phyloP scores from a whole-genome alignment of 345 rosid genomes.

The Rhodamnia argentea region DNA sequence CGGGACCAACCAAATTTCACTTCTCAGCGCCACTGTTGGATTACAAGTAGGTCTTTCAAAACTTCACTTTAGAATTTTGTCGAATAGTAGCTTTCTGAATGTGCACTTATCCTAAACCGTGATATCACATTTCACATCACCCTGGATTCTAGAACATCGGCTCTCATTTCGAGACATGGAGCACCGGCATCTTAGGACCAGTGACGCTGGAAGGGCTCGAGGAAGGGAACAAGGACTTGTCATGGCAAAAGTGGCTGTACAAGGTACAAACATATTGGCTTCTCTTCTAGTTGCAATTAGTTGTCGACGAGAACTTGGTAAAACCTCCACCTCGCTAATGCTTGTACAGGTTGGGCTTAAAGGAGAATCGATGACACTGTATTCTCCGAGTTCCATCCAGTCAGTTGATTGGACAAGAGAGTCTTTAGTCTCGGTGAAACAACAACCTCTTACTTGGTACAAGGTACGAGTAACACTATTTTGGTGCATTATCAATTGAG shows the following conservation, averaged over 20 bases:
- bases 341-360: conserved; percentile 51
- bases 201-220: conserved; percentile 53
- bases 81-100: not conserved
- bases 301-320: not conserved
- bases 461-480: conserved; percentile 33
- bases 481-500: not conserved
- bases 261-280: conserved; percentile 25
- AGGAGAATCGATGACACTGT: conserved; percentile 58
- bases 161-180: conserved; percentile 60
- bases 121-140: not conserved
- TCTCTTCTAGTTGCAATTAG: not conserved
- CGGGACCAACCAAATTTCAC: conserved; percentile 22
- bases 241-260: conserved; percentile 84
- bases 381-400: conserved; percentile 28
- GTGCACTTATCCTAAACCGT: not conserved
- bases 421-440: conserved; percentile 23
- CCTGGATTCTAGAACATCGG: conserved; percentile 48
- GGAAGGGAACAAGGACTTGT: conserved; percentile 49
- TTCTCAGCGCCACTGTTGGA: conserved; percentile 30
- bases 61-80: not conserved
- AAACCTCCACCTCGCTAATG: not conserved
- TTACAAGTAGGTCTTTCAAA: conserved; percentile 13
- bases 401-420: conserved; percentile 46
- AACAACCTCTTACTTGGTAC: conserved; percentile 64
- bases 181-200: conserved; percentile 65